These are phyloP conservation scores for Colletotrichum sojae DNA, from an alignment of 2,329 filamentous ascomycete genomes.

Conservation along the genomic window DNA sequence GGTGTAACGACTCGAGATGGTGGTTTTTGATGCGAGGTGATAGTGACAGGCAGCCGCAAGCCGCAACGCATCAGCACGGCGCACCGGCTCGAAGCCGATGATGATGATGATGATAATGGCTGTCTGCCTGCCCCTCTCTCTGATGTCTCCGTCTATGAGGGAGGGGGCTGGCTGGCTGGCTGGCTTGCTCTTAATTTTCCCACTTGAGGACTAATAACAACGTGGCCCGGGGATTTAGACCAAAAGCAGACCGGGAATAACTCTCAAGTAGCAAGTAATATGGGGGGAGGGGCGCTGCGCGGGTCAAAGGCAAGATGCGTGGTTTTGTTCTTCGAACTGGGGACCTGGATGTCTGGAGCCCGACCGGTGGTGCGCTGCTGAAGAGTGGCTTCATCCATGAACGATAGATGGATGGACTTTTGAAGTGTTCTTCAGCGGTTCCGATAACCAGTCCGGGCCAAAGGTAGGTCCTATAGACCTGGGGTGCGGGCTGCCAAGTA, in stretches of 20 bases:
- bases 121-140: background rate
- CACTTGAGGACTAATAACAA: conserved; percentile 7
- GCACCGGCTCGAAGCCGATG: conserved; percentile 6
- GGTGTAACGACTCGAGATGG: conserved; percentile 33
- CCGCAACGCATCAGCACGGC: background rate
- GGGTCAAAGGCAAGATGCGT: background rate
- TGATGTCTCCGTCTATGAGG: no score
- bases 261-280: background rate
- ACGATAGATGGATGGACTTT: no score
- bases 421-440: conserved; percentile 12
- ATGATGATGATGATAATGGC: background rate
- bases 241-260: conserved; percentile 25
- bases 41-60: conserved; percentile 1
- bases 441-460: conserved; percentile 22
- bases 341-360: conserved; percentile 12
- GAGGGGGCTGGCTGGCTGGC: no score
- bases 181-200: background rate
- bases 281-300: conserved; percentile 11
- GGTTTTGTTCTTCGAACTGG: conserved; percentile 19
- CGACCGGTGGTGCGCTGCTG: conserved; percentile 15
- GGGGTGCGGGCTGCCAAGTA: background rate
- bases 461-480: conserved; percentile 2
- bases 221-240: conserved; percentile 5
- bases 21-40: conserved; percentile 4
- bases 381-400: conserved; percentile 20